A percentile compares a stretch with the other conserved stretches of the same genome.
Evolutionary conservation across 2,329 filamentous ascomycete species (phyloP).

Genomic region (Aspergillus sp.): DNA sequence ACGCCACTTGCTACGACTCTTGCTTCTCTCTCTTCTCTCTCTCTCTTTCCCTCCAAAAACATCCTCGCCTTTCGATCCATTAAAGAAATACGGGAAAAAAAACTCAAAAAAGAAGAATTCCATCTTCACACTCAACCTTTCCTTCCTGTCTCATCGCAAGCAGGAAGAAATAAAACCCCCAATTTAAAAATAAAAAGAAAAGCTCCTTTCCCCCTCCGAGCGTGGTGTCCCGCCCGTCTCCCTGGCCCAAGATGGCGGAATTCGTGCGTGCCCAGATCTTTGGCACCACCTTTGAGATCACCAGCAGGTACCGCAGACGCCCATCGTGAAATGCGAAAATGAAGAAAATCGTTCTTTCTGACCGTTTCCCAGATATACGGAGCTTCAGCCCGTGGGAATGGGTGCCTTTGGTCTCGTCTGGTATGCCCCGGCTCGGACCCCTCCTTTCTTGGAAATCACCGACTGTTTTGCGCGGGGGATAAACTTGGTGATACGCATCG

Average conservation of each 20-base stretch:
- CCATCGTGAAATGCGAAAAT: too few relatives aligned
- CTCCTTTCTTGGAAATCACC: not conserved
- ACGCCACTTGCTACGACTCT: conserved; percentile 16
- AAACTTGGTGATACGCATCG: not conserved
- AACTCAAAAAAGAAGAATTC: not conserved
- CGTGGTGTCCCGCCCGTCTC: conserved; percentile 9
- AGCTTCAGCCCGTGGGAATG: conserved; percentile 98
- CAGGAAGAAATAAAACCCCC: not conserved
- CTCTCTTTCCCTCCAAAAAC: conserved; percentile 8
- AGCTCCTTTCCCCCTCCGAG: conserved; percentile 4
- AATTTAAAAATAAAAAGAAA: not conserved
- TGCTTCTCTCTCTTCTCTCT: conserved; percentile 10
- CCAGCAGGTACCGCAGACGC: conserved; percentile 68
- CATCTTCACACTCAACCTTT: not conserved
- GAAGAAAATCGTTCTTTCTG: not conserved
- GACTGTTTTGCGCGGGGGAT: too few relatives aligned
- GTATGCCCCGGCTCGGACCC: conserved; percentile 49
- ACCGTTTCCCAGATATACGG: conserved; percentile 69
- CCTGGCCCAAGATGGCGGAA: conserved; percentile 75
- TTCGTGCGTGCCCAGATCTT: conserved; percentile 99
- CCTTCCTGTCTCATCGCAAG: not conserved
- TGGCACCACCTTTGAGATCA: conserved; percentile 99
- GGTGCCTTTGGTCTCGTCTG: conserved; percentile 97
- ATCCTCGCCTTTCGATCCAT: too few relatives aligned
- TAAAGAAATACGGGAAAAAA: not conserved